Base-by-base conservation (phyloP, 2,329 filamentous ascomycete species). In the Aspergillus hortae region DNA sequence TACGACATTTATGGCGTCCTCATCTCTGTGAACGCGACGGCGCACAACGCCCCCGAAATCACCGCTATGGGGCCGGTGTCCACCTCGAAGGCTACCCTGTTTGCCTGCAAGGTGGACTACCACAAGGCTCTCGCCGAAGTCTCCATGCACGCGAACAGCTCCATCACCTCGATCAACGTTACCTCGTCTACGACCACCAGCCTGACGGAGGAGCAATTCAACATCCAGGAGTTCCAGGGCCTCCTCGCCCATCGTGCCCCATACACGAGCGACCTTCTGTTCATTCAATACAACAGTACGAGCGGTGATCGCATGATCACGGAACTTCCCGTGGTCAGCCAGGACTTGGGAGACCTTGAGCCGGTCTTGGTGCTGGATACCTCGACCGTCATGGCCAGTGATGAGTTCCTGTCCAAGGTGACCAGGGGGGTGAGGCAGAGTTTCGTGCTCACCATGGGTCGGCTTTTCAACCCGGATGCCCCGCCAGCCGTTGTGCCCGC, bases 211-310 rank as follows among this genome's bases (percentile, higher is more conserved):
- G 30, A 53, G 1, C 53, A 64, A 11, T 68, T 70, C 48, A 68
- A 67, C 43, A 60, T 68, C 45, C 54, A 64, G 9, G 58, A 66
- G 4, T 70, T 70, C 25, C 63, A 68, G 23, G 60, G 59, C 4
- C 55, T 69, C 4, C 53, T 70, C 4, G 61, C 63, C 1, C 55
- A 68, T 25, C 63, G 65, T 17, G 62, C 66, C 5, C 62, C 65
- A 1, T 69, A 67, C 44, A 69, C 65, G 10, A 68, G 67, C 48
- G 67, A 69, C 27, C 62, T 67, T 56, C 49, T 69, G 7, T 69
- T 68, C 41, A 60, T 69, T 30, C 49, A 56, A 15, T 55, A 63
- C 17, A 68, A 69, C 32, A 45, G 52, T 11, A 68, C 64, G 62
- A 61, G 2, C 23, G 63, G 62, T 5, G 57, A 56, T 27, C 63